Evolutionary conservation across 192 early-diverging fungal species (phyloP).

Genomic region (Coemansia sp.): DNA sequence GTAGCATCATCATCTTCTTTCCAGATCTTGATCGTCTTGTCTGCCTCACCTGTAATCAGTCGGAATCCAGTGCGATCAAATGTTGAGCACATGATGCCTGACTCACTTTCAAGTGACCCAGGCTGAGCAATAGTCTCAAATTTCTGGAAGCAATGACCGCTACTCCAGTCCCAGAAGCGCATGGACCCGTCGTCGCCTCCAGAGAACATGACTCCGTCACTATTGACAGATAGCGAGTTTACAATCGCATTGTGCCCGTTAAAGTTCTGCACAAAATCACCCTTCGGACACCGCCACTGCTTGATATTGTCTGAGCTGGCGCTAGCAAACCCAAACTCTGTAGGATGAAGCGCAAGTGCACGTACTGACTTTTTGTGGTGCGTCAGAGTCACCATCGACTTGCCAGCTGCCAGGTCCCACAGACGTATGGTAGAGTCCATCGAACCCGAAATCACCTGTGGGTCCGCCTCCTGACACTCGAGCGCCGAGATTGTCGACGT

Average conservation of each 20-base stretch:
- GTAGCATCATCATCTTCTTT: slow-evolving; percentile 31
- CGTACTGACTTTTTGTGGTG: slow-evolving; percentile 99
- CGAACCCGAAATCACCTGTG: slow-evolving; percentile 92
- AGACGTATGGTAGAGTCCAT: slow-evolving; percentile 91
- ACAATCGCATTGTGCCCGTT: slow-evolving; percentile 84
- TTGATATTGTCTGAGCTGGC: slow-evolving; percentile 90
- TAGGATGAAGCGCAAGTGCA: slow-evolving; percentile 87
- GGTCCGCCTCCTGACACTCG: slow-evolving; percentile 92
- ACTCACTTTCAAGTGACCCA: slow-evolving; percentile 93
- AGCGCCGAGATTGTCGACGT: slow-evolving; percentile 80
- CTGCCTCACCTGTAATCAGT: slow-evolving; percentile 96
- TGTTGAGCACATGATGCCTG: slow-evolving; percentile 90
- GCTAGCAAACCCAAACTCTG: slow-evolving; percentile 89
- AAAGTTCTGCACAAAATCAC: slow-evolving; percentile 94
- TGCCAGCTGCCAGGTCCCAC: slow-evolving; percentile 98
- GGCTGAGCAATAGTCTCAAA: slow-evolving; percentile 86
- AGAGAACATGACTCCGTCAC: slow-evolving; percentile 90
- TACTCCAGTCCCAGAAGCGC: slow-evolving; percentile 97
- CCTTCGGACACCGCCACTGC: slow-evolving; percentile 95
- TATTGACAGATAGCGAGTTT: slow-evolving; percentile 85
- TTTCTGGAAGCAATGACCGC: slow-evolving; percentile 93
- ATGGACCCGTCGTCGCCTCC: slow-evolving; percentile 97
- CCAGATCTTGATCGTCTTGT: slow-evolving; percentile 98
- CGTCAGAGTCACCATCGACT: slow-evolving; percentile 87
- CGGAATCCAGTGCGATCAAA: slow-evolving; percentile 96